phyloP scores from a whole-genome alignment of 805 yeast genomes.

The Ogataea trehaloabstinens region DNA sequence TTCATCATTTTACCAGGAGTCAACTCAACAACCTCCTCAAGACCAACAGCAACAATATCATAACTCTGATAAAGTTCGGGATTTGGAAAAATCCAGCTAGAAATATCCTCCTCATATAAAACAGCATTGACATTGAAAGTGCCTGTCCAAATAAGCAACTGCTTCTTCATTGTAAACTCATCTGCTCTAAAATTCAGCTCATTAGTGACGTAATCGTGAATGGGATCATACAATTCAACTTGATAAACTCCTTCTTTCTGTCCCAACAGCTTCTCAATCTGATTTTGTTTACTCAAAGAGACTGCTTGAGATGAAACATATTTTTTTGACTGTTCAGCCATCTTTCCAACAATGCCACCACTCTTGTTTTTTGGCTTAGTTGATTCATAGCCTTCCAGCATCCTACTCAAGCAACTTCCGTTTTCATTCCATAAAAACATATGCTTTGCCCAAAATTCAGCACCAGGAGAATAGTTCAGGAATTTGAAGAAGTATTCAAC shows the following conservation, averaged over 20 bases:
- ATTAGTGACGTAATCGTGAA: constrained; percentile 48
- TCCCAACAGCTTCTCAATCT: constrained; percentile 46
- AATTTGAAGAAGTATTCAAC: constrained; percentile 46
- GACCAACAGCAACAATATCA: constrained; percentile 78
- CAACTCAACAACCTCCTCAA: constrained; percentile 87
- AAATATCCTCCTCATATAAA: constrained; percentile 40
- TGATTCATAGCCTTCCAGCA: constrained; percentile 39
- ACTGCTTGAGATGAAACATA: constrained; percentile 26
- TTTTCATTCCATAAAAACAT: constrained; percentile 49
- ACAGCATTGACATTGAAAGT: constrained; percentile 58
- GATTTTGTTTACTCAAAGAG: constrained; percentile 25
- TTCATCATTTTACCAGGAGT: constrained; percentile 80
- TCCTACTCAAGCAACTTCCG: constrained; percentile 38
- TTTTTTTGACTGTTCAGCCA: constrained; percentile 36
- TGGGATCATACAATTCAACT: constrained; percentile 48
- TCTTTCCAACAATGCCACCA: constrained; percentile 46
- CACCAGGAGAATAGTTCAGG: constrained; percentile 31
- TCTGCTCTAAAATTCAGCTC: constrained; percentile 39
- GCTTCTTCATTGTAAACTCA: constrained; percentile 40
- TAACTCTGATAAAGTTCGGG: constrained; percentile 38
- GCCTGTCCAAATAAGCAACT: constrained; percentile 44
- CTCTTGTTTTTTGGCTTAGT: constrained; percentile 38
- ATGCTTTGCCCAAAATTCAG: constrained; percentile 36
- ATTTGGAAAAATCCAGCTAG: constrained; percentile 46
- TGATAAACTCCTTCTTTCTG: constrained; percentile 43